phyloP scores from a whole-genome alignment of 2,329 filamentous ascomycete genomes.

The Rugonectria rugulosa region DNA sequence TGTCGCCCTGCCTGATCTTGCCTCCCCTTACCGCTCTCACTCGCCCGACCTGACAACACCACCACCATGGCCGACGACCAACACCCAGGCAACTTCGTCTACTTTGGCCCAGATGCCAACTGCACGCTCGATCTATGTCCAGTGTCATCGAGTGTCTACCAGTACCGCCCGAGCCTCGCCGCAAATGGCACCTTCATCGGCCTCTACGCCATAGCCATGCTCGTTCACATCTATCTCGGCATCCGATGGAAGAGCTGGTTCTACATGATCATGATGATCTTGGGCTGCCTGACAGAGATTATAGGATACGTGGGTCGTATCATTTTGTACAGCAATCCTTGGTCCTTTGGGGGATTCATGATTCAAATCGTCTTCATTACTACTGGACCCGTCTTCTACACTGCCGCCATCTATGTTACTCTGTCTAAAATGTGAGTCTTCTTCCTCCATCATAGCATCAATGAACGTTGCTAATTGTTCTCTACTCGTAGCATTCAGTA shows the following conservation, averaged over 20 bases:
- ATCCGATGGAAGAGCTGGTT: slow-evolving; percentile 51
- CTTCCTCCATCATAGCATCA: no score
- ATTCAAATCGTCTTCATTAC: slow-evolving; percentile 65
- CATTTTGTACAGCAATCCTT: slow-evolving; percentile 63
- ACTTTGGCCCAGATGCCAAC: slow-evolving; percentile 56
- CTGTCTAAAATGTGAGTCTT: slow-evolving; percentile 50
- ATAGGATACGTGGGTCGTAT: slow-evolving; percentile 69
- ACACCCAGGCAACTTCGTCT: slow-evolving; percentile 24
- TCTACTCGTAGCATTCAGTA: slow-evolving; percentile 45
- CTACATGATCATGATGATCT: slow-evolving; percentile 57
- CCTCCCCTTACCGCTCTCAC: not conserved
- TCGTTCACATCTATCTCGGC: slow-evolving; percentile 50
- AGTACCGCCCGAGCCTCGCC: slow-evolving; percentile 54
- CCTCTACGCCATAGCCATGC: slow-evolving; percentile 56
- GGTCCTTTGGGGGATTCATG: slow-evolving; percentile 64
- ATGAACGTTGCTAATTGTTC: not conserved
- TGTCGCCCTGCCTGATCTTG: not conserved
- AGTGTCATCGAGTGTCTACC: slow-evolving; percentile 54
- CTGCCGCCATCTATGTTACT: slow-evolving; percentile 71
- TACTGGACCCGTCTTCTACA: slow-evolving; percentile 50
- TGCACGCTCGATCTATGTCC: slow-evolving; percentile 59
- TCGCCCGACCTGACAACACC: not conserved
- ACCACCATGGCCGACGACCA: slow-evolving; percentile 22
- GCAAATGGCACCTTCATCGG: slow-evolving; percentile 53
- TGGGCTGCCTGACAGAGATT: slow-evolving; percentile 65